Conservation (phyloP, 176 grass and related monocot species). For the Oryza meridionalis region DNA sequence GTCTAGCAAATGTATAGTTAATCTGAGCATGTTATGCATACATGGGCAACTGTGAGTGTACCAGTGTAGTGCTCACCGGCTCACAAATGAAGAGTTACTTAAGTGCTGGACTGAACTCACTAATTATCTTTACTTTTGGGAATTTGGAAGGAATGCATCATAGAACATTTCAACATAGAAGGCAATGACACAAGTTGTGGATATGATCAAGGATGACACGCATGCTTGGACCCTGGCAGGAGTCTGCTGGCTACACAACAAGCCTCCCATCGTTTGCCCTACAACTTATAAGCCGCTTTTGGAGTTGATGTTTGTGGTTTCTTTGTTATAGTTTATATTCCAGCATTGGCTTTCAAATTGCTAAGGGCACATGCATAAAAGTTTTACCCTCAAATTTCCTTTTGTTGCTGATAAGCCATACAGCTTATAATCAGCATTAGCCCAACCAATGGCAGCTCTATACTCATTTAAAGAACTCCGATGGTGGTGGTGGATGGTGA, state of each 20-base stretch:
- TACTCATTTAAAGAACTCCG: too few relatives aligned
- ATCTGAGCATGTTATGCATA: background rate
- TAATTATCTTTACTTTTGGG: background rate
- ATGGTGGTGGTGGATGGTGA: too few relatives aligned
- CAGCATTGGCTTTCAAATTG: too few relatives aligned
- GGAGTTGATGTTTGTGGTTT: too few relatives aligned
- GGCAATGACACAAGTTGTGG: background rate
- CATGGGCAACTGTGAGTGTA: background rate
- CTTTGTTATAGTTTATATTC: too few relatives aligned
- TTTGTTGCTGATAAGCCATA: too few relatives aligned
- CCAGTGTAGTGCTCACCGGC: background rate
- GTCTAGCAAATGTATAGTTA: conserved; percentile 19
- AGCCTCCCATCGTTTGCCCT: too few relatives aligned
- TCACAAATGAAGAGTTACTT: background rate
- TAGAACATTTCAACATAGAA: background rate
- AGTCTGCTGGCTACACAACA: background rate
- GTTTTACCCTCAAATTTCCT: too few relatives aligned
- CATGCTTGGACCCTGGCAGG: background rate
- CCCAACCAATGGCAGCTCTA: too few relatives aligned
- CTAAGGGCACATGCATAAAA: too few relatives aligned
- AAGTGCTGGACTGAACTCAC: background rate
- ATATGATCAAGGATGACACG: background rate
- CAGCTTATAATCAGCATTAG: too few relatives aligned
- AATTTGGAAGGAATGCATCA: background rate
- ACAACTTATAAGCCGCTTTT: too few relatives aligned